Percentiles rank a stretch among this genome's conserved stretches.
Evolutionary conservation across 345 rosid genomes (phyloP).

Genomic region (Murraya paniculata): DNA sequence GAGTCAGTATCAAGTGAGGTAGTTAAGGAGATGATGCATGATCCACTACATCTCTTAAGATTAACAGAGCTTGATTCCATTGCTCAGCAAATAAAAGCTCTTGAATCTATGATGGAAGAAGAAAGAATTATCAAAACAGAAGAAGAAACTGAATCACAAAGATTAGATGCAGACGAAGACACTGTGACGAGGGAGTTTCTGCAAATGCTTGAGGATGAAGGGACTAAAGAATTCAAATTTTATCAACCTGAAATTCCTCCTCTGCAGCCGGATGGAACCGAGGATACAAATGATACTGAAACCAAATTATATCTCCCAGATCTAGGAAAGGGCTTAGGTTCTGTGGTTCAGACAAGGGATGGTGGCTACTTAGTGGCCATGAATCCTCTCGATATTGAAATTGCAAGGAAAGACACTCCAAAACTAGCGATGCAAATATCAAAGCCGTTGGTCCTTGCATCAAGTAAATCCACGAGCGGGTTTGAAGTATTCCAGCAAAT

Average conservation of each 20-base stretch:
- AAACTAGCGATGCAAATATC: constrained; percentile 93
- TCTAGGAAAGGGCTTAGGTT: constrained; percentile 84
- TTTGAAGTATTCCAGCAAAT: constrained; percentile 74
- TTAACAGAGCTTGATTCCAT: constrained; percentile 80
- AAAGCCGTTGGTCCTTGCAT: constrained; percentile 60
- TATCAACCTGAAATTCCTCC: constrained; percentile 45
- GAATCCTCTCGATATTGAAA: constrained; percentile 67
- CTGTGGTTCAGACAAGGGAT: constrained; percentile 83
- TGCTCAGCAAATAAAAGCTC: constrained; percentile 89
- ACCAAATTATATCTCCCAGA: constrained; percentile 65
- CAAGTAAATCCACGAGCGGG: constrained; percentile 39
- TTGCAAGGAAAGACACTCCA: constrained; percentile 71
- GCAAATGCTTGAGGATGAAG: constrained; percentile 80
- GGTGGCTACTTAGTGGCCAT: constrained; percentile 89
- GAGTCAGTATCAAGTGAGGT: constrained; percentile 56
- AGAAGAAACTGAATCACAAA: constrained; percentile 53
- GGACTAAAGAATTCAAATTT: constrained; percentile 28
- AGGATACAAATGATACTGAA: constrained; percentile 42
- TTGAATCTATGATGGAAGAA: constrained; percentile 77
- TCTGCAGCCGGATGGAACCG: constrained; percentile 44
- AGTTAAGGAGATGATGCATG: constrained; percentile 65
- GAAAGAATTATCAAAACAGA: constrained; percentile 38
- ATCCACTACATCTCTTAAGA: constrained; percentile 57
- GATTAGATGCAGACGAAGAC: constrained; percentile 79
- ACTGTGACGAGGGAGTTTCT: constrained; percentile 84